These are phyloP conservation scores for Strobilomyces echinocephalus DNA, from an alignment of 768 basidiomycete genomes.

Conservation along the genomic window DNA sequence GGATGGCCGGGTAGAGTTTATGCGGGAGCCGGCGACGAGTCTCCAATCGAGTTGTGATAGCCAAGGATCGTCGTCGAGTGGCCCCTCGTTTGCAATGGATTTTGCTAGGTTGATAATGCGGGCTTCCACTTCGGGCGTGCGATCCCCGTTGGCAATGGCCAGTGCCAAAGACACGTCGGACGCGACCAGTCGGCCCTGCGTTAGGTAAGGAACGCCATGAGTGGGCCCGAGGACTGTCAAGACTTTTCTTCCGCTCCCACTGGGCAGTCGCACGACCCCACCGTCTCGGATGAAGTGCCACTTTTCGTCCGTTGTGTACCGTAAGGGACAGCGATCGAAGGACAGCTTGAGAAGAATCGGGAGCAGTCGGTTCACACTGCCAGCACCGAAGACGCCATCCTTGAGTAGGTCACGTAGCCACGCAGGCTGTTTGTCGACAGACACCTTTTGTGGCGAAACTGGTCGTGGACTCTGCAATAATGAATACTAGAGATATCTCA, in stretches of 20 bases:
- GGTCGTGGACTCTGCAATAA: slow-evolving; percentile 4
- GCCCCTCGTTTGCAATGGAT: slow-evolving; percentile 23
- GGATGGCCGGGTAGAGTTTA: background rate
- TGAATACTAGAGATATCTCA: background rate
- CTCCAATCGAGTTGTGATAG: slow-evolving; percentile 68
- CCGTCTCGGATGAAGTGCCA: slow-evolving; percentile 58
- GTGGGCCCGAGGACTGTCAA: slow-evolving; percentile 41
- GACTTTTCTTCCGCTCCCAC: slow-evolving; percentile 39
- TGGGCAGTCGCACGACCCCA: slow-evolving; percentile 38
- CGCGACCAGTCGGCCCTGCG: slow-evolving; percentile 39
- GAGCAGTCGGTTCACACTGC: slow-evolving; percentile 44
- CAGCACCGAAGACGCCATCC: slow-evolving; percentile 35
- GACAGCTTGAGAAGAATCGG: slow-evolving; percentile 65
- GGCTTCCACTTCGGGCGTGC: slow-evolving; percentile 29
- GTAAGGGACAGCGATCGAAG: slow-evolving; percentile 58
- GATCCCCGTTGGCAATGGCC: slow-evolving; percentile 43
- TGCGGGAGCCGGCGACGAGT: slow-evolving; percentile 17
- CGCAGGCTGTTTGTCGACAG: slow-evolving; percentile 34
- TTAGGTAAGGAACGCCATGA: slow-evolving; percentile 45
- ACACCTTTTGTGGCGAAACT: background rate
- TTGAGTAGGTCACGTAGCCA: slow-evolving; percentile 55
- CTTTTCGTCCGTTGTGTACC: slow-evolving; percentile 46
- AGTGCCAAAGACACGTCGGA: slow-evolving; percentile 41
- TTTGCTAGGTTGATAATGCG: slow-evolving; percentile 41
- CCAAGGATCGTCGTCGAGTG: slow-evolving; percentile 46